Evolutionary conservation across 1,284 basidiomycete genomes (phyloP), one percentile per base, ranked within the genome.

Genomic region (Neolentinus lepideus): DNA sequence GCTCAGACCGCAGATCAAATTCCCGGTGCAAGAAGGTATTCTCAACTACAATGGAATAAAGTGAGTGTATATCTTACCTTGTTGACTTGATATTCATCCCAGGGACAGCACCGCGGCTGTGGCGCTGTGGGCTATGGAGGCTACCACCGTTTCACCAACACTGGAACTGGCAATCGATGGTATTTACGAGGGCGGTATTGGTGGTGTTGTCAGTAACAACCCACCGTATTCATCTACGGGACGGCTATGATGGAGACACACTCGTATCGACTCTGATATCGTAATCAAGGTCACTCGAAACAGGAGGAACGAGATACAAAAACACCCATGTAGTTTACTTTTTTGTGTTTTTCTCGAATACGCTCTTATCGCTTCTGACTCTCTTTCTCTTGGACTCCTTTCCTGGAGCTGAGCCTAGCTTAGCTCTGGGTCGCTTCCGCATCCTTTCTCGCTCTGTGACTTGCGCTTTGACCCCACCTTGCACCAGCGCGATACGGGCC

Each of bases 21-120:
- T 90, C 76, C 86, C 88, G 0, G 88, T 91, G 2, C 89, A 83
- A 50, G 75, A 87, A 65, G 89, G 89, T 2, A 88, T 91, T 48
- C 67, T 91, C 45, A 71, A 90, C 64, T 88, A 86, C 61, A 74
- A 72, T 31, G 89, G 88, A 21, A 67, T 70, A 57, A 91, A 91
- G 88, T 90, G 63, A 57, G 83, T 57, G 9, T 54, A 35, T 48
- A 31, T 47, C 33, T 19, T 45, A 14, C 22, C 27, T 50, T 4
- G 6, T 22, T 16, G 43, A 56, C 31, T 51, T 36, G 14, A 51
- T 53, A 4, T 45, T 56, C 33, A 21, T 48, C 46, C 29, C 29
- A 31, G 29, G 12, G 12, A n/a, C 51, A 90, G 87, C 60, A 90
- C 87, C 1, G 75, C 90, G 21, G 86, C 82, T 0, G 76, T 90